Base-by-base conservation (phyloP, 1,139 yeast genomes). In the Yamadazyma spencermartinsiae region DNA sequence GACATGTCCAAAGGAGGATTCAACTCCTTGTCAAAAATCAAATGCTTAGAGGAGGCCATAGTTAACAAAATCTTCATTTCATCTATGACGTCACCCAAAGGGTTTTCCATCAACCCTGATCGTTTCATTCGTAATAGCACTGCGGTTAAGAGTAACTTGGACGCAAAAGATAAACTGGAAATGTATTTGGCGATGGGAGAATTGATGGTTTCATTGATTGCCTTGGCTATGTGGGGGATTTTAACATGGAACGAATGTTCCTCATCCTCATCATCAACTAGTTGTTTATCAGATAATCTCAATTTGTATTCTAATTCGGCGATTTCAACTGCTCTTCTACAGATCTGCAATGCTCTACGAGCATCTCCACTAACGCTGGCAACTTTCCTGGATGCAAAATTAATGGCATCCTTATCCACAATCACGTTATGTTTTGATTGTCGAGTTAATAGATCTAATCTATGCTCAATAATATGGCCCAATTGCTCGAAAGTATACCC, bases 281-380 rank as follows among this genome's bases (percentile, higher is more conserved):
- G 15, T 1, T 26, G 46, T 41, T 41, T 34, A n/a, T 21, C 13
- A 20, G 19, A 13, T 14, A 34, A 16, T n/a, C 12, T 14, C 3
- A 31, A 16, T 17, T 44, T 38, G 32, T 46, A 79, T 43, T 79
- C 81, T 40, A 61, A 61, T 52, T 86, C 95, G 0, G 97, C 96
- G 28, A 90, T 70, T 56, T 89, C 97, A 6, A 90, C 86, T 0
- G 98, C 97, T 43, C 98, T 68, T 32, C 94, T 75, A 55, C 96
- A 86, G 12, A 92, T 86, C 42, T 86, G 86, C 40, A 94, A 67
- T 0, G 96, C 98, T 47, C 98, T 72, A 52, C 99, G 73, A 1
- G 98, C 98, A 67, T 92, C 99, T 41, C 99, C 98, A 59, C 94
- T 86, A 4, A 92, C 97, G 63, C 95, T 82, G 6, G 98, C 96